phyloP scores from a whole-genome alignment of 2,329 filamentous ascomycete species.

The Aspergillus amoenus region DNA sequence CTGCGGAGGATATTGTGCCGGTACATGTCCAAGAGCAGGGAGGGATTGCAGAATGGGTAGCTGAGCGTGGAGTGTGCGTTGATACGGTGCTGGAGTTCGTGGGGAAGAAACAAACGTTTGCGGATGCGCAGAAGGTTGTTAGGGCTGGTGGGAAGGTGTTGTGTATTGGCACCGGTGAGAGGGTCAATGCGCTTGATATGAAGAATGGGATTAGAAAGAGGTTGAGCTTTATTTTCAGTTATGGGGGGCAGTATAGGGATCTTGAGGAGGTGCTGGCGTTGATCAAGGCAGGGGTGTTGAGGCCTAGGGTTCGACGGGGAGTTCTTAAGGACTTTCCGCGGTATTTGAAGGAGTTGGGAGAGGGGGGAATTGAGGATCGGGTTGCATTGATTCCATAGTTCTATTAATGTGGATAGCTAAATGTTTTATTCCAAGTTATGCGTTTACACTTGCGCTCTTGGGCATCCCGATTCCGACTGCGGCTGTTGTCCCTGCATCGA shows the following conservation, averaged over 20 bases:
- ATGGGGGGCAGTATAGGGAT: slow-evolving; percentile 44
- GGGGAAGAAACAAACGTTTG: slow-evolving; percentile 38
- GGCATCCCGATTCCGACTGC: slow-evolving; percentile 43
- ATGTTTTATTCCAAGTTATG: background rate
- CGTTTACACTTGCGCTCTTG: slow-evolving; percentile 38
- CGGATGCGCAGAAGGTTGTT: slow-evolving; percentile 31
- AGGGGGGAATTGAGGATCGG: slow-evolving; percentile 34
- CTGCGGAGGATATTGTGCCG: slow-evolving; percentile 29
- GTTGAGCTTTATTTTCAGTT: slow-evolving; percentile 45
- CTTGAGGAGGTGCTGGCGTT: slow-evolving; percentile 29
- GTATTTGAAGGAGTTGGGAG: slow-evolving; percentile 34
- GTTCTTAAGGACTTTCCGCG: slow-evolving; percentile 34
- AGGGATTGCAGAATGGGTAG: slow-evolving; percentile 27
- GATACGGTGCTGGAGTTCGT: slow-evolving; percentile 37
- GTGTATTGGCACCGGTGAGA: slow-evolving; percentile 42
- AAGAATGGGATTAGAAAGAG: slow-evolving; percentile 46
- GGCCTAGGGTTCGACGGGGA: slow-evolving; percentile 35
- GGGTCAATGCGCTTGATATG: slow-evolving; percentile 45
- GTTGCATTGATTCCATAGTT: slow-evolving; percentile 11
- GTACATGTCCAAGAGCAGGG: no score
- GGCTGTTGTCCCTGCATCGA: slow-evolving; percentile 50
- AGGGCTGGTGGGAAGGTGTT: slow-evolving; percentile 34
- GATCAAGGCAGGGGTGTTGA: slow-evolving; percentile 34
- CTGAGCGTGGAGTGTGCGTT: slow-evolving; percentile 24
- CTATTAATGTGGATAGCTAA: background rate